phyloP scores from a whole-genome alignment of 1,139 yeast genomes.

The Blastobotrys indianensis region DNA sequence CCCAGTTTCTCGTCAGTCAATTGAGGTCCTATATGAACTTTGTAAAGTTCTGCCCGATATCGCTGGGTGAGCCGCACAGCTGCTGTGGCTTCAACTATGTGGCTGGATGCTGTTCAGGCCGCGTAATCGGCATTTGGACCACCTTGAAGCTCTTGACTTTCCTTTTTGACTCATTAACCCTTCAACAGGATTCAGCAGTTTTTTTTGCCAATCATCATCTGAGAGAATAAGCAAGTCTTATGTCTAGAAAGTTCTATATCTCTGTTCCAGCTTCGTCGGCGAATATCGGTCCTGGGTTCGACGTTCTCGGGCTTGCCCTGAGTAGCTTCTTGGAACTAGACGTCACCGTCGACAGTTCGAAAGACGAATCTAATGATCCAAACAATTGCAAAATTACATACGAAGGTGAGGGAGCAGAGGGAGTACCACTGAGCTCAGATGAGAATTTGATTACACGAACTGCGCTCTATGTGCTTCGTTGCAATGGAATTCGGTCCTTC shows the following conservation, averaged over 20 bases:
- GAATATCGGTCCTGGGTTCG: conserved; percentile 97
- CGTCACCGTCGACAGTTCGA: conserved; percentile 55
- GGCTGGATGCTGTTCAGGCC: too few relatives aligned
- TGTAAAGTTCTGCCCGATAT: neutral
- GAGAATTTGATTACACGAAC: conserved; percentile 84
- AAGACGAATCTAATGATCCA: conserved; percentile 47
- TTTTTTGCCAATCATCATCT: neutral
- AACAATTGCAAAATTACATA: conserved; percentile 66
- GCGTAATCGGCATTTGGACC: too few relatives aligned
- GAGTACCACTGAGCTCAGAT: conserved; percentile 72
- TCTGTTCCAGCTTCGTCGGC: conserved; percentile 96
- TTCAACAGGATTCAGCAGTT: neutral
- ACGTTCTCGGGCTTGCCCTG: conserved; percentile 88
- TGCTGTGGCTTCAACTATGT: too few relatives aligned
- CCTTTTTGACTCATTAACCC: neutral
- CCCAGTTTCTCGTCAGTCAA: neutral
- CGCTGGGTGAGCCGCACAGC: neutral
- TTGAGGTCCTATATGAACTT: neutral
- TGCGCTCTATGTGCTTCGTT: conserved; percentile 82
- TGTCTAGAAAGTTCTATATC: conserved; percentile 34
- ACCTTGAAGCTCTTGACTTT: too few relatives aligned
- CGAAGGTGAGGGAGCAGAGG: conserved; percentile 69
- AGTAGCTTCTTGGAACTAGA: conserved; percentile 63
- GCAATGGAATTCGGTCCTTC: conserved; percentile 66
- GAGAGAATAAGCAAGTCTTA: neutral